phyloP scores from a whole-genome alignment of 2,329 filamentous ascomycete genomes.

The Penicillium sp. region DNA sequence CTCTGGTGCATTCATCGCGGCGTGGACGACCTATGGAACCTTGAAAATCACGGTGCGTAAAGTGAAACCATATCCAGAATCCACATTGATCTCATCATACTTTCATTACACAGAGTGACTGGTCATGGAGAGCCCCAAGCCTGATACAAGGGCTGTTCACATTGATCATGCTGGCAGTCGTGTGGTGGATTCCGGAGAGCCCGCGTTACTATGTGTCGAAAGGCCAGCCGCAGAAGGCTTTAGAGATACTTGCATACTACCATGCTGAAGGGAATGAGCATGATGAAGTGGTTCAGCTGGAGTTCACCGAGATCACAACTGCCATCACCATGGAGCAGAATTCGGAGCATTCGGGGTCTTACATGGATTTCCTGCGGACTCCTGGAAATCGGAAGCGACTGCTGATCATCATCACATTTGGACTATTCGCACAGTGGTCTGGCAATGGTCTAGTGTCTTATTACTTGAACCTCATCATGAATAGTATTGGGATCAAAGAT shows the following conservation, averaged over 20 bases:
- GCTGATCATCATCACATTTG: constrained; percentile 55
- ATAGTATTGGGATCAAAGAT: constrained; percentile 40
- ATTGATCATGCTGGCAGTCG: constrained; percentile 52
- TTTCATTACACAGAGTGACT: constrained; percentile 36
- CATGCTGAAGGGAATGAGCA: constrained; percentile 45
- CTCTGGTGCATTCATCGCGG: constrained; percentile 48
- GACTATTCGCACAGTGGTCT: constrained; percentile 61
- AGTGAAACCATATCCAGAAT: no score
- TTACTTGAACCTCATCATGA: constrained; percentile 41
- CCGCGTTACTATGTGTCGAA: constrained; percentile 53
- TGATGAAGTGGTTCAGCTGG: constrained; percentile 29
- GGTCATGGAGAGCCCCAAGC: constrained; percentile 51
- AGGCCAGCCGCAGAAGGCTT: constrained; percentile 30
- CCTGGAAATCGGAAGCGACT: constrained; percentile 57
- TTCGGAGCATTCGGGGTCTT: constrained; percentile 2
- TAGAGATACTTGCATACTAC: constrained; percentile 34
- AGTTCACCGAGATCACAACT: constrained; percentile 31
- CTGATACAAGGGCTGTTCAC: constrained; percentile 64
- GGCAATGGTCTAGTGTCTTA: constrained; percentile 51
- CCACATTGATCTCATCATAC: constrained; percentile 18
- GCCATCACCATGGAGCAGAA: constrained; percentile 35
- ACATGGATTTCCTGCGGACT: constrained; percentile 43
- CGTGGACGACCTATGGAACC: constrained; percentile 46
- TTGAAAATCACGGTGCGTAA: constrained; percentile 6
- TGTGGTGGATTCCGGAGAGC: constrained; percentile 68